These are phyloP conservation scores for Raffaelea arxii DNA, from an alignment of 2,329 filamentous ascomycete species.

Conservation along the genomic window DNA sequence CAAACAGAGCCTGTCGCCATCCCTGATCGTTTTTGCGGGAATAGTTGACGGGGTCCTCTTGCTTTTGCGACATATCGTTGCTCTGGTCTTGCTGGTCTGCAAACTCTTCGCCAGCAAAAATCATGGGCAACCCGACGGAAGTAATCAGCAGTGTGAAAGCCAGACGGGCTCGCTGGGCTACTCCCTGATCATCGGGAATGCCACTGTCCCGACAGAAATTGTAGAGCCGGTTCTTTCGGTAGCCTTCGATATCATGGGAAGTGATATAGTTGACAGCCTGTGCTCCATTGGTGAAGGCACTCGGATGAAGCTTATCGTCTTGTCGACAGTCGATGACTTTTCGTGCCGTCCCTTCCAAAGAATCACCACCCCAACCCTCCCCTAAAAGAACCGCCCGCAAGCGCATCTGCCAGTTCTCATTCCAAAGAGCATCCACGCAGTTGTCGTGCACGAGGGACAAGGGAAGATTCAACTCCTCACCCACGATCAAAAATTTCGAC, in stretches of 20 bases:
- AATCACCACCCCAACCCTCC: conserved; percentile 8
- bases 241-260: conserved; percentile 17
- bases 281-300: conserved; percentile 13
- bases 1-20: conserved; percentile 15
- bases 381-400: conserved; percentile 14
- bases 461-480: conserved; percentile 17
- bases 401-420: conserved; percentile 15
- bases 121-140: conserved; percentile 18
- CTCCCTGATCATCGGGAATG: conserved; percentile 10
- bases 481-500: conserved; percentile 15
- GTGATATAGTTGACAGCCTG: conserved; percentile 19
- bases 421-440: conserved; percentile 16
- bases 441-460: conserved; percentile 12
- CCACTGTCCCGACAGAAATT: conserved; percentile 13
- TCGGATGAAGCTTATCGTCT: conserved; percentile 4
- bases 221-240: conserved; percentile 16
- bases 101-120: conserved; percentile 20
- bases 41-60: conserved; percentile 18
- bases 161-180: conserved; percentile 12
- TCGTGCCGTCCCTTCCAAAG: conserved; percentile 16
- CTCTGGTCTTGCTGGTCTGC: conserved; percentile 17
- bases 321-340: conserved; percentile 14
- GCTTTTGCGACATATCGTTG: conserved; percentile 15
- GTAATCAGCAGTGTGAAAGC: conserved; percentile 17
- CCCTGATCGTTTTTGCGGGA: conserved; percentile 12